Percentiles rank a stretch among this genome's conserved stretches.
Conservation (phyloP, 2,329 filamentous ascomycete species). For the Metarhizium rileyi region DNA sequence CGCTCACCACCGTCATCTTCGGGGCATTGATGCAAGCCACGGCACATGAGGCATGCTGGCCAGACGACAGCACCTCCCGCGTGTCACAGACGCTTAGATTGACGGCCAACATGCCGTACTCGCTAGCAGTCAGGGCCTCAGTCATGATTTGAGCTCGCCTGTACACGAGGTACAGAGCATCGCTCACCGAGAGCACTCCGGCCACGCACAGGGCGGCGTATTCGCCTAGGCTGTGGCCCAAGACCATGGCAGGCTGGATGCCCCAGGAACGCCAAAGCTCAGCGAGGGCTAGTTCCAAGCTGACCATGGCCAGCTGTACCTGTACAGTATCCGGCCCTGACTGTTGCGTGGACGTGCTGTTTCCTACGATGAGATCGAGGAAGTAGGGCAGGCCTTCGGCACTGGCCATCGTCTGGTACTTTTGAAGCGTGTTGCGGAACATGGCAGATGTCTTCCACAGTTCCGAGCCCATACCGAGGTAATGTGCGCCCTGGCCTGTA, state of each 20-base stretch:
- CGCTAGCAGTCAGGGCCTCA: background rate
- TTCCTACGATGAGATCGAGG: background rate
- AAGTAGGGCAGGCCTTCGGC: background rate
- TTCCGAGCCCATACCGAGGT: background rate
- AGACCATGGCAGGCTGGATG: constrained; percentile 43
- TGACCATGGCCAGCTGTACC: constrained; percentile 43
- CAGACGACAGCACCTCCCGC: background rate
- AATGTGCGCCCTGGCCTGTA: background rate
- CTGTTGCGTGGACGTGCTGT: background rate
- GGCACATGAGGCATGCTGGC: background rate
- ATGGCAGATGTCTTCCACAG: background rate
- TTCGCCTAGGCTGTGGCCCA: constrained; percentile 42
- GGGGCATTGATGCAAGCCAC: background rate
- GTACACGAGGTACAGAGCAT: constrained; percentile 65
- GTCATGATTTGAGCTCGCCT: constrained; percentile 37
- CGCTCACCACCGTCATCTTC: background rate
- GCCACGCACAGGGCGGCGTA: constrained; percentile 49
- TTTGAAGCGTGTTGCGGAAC: background rate
- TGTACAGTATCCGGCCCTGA: background rate
- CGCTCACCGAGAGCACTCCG: constrained; percentile 60
- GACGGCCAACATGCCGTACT: background rate
- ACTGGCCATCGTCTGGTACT: background rate
- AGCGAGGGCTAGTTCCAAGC: constrained; percentile 48
- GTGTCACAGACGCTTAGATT: background rate
- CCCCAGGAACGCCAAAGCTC: constrained; percentile 44